Evolutionary conservation across 345 rosid genomes (phyloP).

Genomic region (Ceriops tagal): DNA sequence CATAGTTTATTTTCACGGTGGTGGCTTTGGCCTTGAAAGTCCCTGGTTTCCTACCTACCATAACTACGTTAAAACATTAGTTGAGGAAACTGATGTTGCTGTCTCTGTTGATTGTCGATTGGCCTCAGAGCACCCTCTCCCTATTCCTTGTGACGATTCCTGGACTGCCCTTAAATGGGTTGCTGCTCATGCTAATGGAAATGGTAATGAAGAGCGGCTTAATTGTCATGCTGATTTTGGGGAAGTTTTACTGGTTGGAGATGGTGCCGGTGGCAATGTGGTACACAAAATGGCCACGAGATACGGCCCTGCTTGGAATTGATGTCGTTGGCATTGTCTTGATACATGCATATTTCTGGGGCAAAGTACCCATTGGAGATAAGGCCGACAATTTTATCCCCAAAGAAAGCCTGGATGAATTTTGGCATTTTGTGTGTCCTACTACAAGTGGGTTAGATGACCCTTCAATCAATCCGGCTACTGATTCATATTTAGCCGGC

Average conservation of each 20-base stretch:
- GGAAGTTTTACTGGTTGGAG: slow-evolving; percentile 33
- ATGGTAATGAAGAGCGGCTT: slow-evolving; percentile 34
- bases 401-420: background rate
- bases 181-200: slow-evolving; percentile 13
- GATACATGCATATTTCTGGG: slow-evolving; percentile 26
- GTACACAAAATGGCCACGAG: slow-evolving; percentile 26
- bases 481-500: slow-evolving; percentile 7
- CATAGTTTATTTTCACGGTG: slow-evolving; percentile 21
- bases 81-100: slow-evolving; percentile 13
- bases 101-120: slow-evolving; percentile 23
- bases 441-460: slow-evolving; percentile 25
- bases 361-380: slow-evolving; percentile 13
- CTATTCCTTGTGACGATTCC: slow-evolving; percentile 24
- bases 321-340: slow-evolving; percentile 12
- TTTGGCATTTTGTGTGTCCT: slow-evolving; percentile 21
- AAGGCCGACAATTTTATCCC: background rate
- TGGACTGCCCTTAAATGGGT: slow-evolving; percentile 26
- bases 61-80: slow-evolving; percentile 12
- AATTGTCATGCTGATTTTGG: slow-evolving; percentile 29
- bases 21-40: slow-evolving; percentile 19
- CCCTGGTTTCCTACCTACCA: slow-evolving; percentile 22
- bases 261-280: slow-evolving; percentile 40
- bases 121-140: slow-evolving; percentile 23
- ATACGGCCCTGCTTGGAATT: background rate
- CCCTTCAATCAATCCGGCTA: slow-evolving; percentile 14